Evolutionary conservation across 1,139 yeast genomes (phyloP), one percentile per base, ranked within the genome.

Genomic region (Lodderomyces orthopsilosis): DNA sequence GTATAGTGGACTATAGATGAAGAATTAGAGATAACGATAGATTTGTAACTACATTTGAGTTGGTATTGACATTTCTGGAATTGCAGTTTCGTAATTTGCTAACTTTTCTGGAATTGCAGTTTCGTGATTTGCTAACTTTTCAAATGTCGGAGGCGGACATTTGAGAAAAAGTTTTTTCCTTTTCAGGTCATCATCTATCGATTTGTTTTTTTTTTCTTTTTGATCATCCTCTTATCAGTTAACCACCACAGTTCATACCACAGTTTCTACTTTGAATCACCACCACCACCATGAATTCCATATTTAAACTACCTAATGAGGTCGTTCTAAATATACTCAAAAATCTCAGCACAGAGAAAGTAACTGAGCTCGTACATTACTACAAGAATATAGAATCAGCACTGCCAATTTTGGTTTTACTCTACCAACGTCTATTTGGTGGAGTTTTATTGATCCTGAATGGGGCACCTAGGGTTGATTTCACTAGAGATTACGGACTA

Each of bases 251-350:
- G 7, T 13, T 27, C 17, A 13, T 6, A 13, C 19, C n/a, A 24
- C 27, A 7, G 27, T 24, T 8, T 6, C 18, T 30, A n/a, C 24
- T 18, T 34, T 34, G 12, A 19, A n/a, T n/a, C n/a, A n/a, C n/a
- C n/a, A n/a, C 28, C 27, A 3, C 27, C 23, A 5, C 22, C 6
- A 41, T 34, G 40, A 17, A 23, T n/a, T 10, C 41, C 13, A 35
- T 47, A 7, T 35, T 43, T 10, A 35, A 18, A 38, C 55, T 65
- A 34, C 65, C 70, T 6, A 48, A 53, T 17, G 72, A 67, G 43
- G 44, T 67, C 3, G 53, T 62, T 6, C 42, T 62, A 8, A 42
- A 46, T 21, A 55, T 66, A 7, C 55, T 67, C 37, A 45, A 45
- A 32, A 46, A 51, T 37, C 43, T 66, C 15, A 42, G 59, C 2